Evolutionary conservation across 805 yeast species (phyloP).

Genomic region (Metschnikowia anglica): DNA sequence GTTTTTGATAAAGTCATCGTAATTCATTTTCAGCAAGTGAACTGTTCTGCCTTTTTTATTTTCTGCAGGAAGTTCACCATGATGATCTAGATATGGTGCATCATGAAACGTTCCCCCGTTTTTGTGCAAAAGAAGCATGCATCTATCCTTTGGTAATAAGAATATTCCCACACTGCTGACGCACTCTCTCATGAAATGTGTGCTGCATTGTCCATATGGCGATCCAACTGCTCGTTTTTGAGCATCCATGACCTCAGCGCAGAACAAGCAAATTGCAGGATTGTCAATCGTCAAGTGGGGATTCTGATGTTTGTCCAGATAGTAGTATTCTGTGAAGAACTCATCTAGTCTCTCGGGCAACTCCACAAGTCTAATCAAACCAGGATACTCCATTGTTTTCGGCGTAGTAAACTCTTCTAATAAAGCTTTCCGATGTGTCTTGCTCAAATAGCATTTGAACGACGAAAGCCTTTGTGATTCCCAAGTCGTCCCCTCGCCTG

Average conservation of each 20-base stretch:
- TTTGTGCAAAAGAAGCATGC: conserved; percentile 61
- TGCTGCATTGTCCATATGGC: conserved; percentile 73
- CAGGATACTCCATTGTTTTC: conserved; percentile 58
- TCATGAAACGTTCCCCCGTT: conserved; percentile 81
- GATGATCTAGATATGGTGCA: conserved; percentile 81
- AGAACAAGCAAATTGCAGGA: conserved; percentile 84
- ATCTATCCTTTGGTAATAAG: conserved; percentile 66
- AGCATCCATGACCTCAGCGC: conserved; percentile 67
- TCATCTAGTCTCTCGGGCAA: conserved; percentile 67
- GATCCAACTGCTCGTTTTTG: conserved; percentile 60
- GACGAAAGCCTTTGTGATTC: conserved; percentile 28
- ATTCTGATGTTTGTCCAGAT: conserved; percentile 42
- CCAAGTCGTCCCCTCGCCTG: conserved; percentile 13
- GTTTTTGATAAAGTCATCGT: conserved; percentile 61
- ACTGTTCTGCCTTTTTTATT: conserved; percentile 71
- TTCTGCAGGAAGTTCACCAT: conserved; percentile 82
- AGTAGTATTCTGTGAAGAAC: conserved; percentile 61
- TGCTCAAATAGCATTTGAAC: conserved; percentile 21
- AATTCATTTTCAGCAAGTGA: conserved; percentile 57
- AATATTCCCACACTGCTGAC: conserved; percentile 67
- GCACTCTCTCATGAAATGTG: conserved; percentile 65
- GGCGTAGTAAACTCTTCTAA: conserved; percentile 17
- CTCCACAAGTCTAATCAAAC: conserved; percentile 55
- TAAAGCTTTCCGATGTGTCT: neutral
- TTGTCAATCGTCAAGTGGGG: conserved; percentile 50